These are phyloP conservation scores for Curvularia sp. DNA, from an alignment of 2,329 filamentous ascomycete species.

Conservation along the genomic window DNA sequence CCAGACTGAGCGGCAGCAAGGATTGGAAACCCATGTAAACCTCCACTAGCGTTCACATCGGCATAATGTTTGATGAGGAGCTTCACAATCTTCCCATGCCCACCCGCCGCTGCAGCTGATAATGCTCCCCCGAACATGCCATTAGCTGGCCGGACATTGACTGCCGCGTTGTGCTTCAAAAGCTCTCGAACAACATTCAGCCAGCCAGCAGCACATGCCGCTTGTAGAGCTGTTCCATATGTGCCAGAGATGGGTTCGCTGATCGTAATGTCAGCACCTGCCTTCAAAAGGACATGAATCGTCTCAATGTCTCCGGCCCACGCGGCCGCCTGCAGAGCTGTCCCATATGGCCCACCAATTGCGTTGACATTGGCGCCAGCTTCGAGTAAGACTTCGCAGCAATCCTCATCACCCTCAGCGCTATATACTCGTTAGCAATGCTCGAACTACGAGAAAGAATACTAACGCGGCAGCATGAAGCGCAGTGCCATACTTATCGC, in stretches of 20 bases:
- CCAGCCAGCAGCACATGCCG: conserved; percentile 27
- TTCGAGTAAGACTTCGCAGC: conserved; percentile 27
- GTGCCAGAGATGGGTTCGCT: conserved; percentile 21
- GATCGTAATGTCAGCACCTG: conserved; percentile 25
- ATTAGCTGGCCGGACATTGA: conserved; percentile 26
- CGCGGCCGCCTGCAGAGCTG: conserved; percentile 29
- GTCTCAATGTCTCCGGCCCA: conserved; percentile 23
- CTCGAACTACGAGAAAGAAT: background rate
- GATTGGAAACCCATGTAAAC: conserved; percentile 25
- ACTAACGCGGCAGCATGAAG: conserved; percentile 32
- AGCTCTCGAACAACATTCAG: conserved; percentile 22
- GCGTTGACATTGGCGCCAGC: conserved; percentile 30
- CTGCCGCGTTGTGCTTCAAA: conserved; percentile 24
- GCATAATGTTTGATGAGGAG: conserved; percentile 25
- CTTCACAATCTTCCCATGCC: conserved; percentile 18
- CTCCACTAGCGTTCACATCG: conserved; percentile 28
- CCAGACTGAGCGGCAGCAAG: conserved; percentile 29
- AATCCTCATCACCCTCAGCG: conserved; percentile 22
- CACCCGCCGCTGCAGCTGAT: conserved; percentile 20
- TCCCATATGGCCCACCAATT: conserved; percentile 27
- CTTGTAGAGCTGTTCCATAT: conserved; percentile 33
- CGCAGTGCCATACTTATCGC: conserved; percentile 29
- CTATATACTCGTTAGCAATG: conserved; percentile 11
- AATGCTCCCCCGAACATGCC: conserved; percentile 26
- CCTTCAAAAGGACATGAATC: conserved; percentile 20